Evolutionary conservation across 2,329 filamentous ascomycete genomes (phyloP).

Genomic region (Pyrenophora seminiperda): DNA sequence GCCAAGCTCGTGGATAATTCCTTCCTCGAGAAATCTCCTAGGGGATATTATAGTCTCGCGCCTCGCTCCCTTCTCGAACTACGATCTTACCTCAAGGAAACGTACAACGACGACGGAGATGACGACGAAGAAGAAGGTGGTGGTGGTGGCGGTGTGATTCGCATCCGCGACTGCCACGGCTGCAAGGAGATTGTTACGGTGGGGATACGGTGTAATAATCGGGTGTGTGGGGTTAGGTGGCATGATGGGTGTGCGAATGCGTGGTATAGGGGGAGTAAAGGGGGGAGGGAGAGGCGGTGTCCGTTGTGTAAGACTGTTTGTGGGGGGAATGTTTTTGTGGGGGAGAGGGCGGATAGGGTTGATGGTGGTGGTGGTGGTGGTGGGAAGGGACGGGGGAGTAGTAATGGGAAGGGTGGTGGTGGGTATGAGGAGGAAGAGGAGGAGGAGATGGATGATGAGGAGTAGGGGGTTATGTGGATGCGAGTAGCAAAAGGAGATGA

Average conservation of each 20-base stretch:
- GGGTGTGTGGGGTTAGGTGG: constrained; percentile 38
- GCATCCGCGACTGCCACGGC: constrained; percentile 84
- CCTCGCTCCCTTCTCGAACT: constrained; percentile 84
- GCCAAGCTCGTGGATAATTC: constrained; percentile 73
- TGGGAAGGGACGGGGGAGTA: constrained; percentile 12
- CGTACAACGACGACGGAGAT: constrained; percentile 75
- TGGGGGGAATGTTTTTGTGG: constrained; percentile 59
- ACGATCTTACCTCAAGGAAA: constrained; percentile 79
- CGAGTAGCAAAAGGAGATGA: neutral
- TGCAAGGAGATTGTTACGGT: constrained; percentile 89
- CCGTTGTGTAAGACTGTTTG: constrained; percentile 41
- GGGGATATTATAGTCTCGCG: constrained; percentile 75
- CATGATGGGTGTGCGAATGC: constrained; percentile 44
- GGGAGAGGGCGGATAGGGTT: constrained; percentile 36
- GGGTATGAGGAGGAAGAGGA: constrained; percentile 12
- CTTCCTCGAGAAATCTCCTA: constrained; percentile 78
- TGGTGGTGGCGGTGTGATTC: constrained; percentile 52
- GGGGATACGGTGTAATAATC: constrained; percentile 43
- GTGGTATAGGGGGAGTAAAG: constrained; percentile 35
- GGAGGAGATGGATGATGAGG: constrained; percentile 12
- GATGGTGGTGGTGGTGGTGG: constrained; percentile 11
- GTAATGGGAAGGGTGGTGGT: neutral
- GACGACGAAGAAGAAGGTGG: constrained; percentile 60
- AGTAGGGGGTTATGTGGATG: neutral
- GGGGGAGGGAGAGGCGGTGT: constrained; percentile 29